These are phyloP conservation scores for Chaetomiaceae sp. DNA, from an alignment of 2,329 filamentous ascomycete species.

Conservation along the genomic window DNA sequence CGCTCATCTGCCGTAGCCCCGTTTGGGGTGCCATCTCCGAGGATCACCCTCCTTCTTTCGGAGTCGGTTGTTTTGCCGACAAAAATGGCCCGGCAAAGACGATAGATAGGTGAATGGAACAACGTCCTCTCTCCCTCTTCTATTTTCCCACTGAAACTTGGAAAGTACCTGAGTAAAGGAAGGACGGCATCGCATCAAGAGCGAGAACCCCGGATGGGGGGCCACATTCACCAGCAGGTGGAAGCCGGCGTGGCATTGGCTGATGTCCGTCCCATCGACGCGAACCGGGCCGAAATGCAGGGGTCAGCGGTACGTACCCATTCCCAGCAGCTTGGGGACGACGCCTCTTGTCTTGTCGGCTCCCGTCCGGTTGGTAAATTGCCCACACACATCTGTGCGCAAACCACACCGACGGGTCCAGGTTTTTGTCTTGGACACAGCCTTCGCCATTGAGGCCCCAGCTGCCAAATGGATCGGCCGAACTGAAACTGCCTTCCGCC, in stretches of 20 bases:
- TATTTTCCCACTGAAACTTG: constrained; percentile 2
- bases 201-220: neutral
- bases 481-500: constrained; percentile 3
- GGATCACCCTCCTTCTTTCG: neutral
- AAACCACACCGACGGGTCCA: constrained; percentile 17
- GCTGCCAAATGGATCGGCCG: constrained; percentile 8
- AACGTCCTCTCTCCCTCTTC: neutral
- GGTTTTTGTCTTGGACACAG: constrained; percentile 3
- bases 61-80: constrained; percentile 1
- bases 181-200: neutral
- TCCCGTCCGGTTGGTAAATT: constrained; percentile 25
- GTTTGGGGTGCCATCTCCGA: neutral
- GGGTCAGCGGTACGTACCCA: constrained; percentile 18
- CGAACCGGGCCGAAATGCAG: constrained; percentile 23
- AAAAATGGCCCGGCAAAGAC: neutral
- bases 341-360: constrained; percentile 21
- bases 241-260: constrained; percentile 3
- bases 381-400: constrained; percentile 19
- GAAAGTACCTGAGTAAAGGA: neutral
- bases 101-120: neutral
- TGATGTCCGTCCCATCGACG: constrained; percentile 8
- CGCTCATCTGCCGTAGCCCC: constrained; percentile 18
- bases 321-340: constrained; percentile 19
- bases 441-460: constrained; percentile 9
- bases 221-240: neutral